phyloP scores from a whole-genome alignment of 1,284 basidiomycete species.

The Chalciporus sp. region DNA sequence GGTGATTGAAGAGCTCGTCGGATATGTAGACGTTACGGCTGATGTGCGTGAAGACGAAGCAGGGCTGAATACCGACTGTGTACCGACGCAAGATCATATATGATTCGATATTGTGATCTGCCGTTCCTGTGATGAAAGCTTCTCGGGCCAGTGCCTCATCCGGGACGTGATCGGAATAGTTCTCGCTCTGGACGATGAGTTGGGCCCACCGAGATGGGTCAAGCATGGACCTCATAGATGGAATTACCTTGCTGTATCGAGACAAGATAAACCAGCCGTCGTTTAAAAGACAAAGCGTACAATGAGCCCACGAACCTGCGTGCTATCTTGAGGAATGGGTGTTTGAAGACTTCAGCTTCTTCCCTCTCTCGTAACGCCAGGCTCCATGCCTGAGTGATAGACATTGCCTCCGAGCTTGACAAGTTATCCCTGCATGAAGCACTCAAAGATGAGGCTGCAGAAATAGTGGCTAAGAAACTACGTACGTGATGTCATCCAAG shows the following conservation, averaged over 20 bases:
- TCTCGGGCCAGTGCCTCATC: not conserved
- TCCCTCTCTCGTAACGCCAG: too few relatives aligned
- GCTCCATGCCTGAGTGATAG: too few relatives aligned
- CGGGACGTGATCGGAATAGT: not conserved
- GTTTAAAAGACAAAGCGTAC: too few relatives aligned
- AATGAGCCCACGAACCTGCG: not conserved
- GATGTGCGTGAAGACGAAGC: slow-evolving; percentile 31
- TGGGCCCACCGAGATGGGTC: not conserved
- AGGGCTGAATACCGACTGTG: slow-evolving; percentile 29
- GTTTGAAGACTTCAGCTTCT: not conserved
- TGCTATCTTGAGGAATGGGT: not conserved
- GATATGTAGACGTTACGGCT: slow-evolving; percentile 28
- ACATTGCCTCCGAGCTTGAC: too few relatives aligned
- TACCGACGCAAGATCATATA: slow-evolving; percentile 31
- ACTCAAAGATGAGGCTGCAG: too few relatives aligned
- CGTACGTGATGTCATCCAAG: too few relatives aligned
- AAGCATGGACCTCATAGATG: not conserved
- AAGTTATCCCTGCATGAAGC: too few relatives aligned
- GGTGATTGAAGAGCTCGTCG: slow-evolving; percentile 24
- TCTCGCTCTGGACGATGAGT: not conserved
- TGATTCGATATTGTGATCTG: slow-evolving; percentile 21
- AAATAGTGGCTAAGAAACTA: too few relatives aligned
- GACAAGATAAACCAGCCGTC: not conserved
- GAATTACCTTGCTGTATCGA: not conserved
- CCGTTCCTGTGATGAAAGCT: not conserved